Percentiles rank a stretch among this genome's conserved stretches.
Evolutionary conservation across 768 basidiomycete species (phyloP).

Genomic region (Inosperma sp.): DNA sequence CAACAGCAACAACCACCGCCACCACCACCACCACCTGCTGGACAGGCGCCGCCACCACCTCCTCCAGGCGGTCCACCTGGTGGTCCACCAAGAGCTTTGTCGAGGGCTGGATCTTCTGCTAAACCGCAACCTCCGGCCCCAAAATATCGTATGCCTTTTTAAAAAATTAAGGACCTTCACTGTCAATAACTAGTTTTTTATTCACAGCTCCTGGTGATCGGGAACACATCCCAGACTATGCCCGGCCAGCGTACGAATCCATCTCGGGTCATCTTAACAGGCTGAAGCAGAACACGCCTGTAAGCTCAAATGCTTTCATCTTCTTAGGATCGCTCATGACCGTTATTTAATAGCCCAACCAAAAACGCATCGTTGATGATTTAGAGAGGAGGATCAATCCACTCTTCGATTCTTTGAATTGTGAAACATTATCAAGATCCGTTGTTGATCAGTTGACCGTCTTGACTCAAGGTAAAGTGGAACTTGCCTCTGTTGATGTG

Average conservation of each 20-base stretch:
- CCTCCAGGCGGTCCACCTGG: slow-evolving; percentile 19
- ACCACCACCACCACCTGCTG: slow-evolving; percentile 21
- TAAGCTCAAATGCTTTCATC: slow-evolving; percentile 35
- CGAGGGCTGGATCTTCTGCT: slow-evolving; percentile 18
- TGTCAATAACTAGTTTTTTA: background rate
- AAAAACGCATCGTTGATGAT: slow-evolving; percentile 82
- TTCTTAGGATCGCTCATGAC: background rate
- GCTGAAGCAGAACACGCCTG: slow-evolving; percentile 72
- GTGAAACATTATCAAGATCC: slow-evolving; percentile 66
- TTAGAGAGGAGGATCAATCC: slow-evolving; percentile 81
- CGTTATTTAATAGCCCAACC: slow-evolving; percentile 53
- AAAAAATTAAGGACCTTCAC: background rate
- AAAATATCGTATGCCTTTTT: slow-evolving; percentile 41
- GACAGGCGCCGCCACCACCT: slow-evolving; percentile 6
- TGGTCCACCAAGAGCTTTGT: slow-evolving; percentile 28
- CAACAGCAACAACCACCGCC: no score
- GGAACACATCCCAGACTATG: slow-evolving; percentile 78
- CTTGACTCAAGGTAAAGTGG: slow-evolving; percentile 63
- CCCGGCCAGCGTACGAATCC: slow-evolving; percentile 60
- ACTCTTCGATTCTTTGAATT: slow-evolving; percentile 90
- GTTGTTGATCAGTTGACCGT: slow-evolving; percentile 70
- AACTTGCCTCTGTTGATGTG: slow-evolving; percentile 4
- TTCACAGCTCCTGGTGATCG: slow-evolving; percentile 80
- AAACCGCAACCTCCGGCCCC: slow-evolving; percentile 30
- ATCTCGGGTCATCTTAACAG: slow-evolving; percentile 59